A percentile compares a stretch with the other conserved stretches of the same genome.
These are phyloP conservation scores for Cordyceps fumosorosea DNA, from an alignment of 2,329 filamentous ascomycete genomes.

Conservation along the genomic window DNA sequence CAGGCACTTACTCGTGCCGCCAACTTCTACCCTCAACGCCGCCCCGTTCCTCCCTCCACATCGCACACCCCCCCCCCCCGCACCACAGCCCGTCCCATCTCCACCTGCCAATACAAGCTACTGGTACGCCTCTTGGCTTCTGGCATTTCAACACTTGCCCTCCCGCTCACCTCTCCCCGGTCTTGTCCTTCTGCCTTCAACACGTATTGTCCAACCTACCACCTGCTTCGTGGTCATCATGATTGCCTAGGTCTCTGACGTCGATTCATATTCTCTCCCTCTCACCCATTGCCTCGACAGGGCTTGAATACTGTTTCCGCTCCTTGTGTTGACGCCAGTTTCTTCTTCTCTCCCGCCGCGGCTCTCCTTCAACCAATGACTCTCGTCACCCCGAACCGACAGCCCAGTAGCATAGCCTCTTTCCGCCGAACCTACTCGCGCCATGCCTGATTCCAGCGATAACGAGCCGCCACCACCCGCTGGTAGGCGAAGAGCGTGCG, in stretches of 20 bases:
- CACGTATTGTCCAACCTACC: not conserved
- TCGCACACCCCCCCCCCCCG: not conserved
- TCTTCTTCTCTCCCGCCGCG: not conserved
- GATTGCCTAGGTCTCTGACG: not conserved
- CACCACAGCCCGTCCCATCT: conserved; percentile 2
- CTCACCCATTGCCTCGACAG: not conserved
- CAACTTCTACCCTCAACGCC: too few relatives aligned
- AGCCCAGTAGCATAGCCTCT: conserved; percentile 10
- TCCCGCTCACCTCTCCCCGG: not conserved
- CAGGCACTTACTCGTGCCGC: too few relatives aligned
- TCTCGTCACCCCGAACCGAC: not conserved
- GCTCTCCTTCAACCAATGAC: conserved; percentile 4
- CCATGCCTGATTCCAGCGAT: conserved; percentile 19
- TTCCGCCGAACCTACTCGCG: conserved; percentile 8
- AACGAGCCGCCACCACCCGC: conserved; percentile 16
- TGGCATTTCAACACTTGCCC: conserved; percentile 3
- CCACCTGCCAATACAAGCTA: not conserved
- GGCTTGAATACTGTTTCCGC: not conserved
- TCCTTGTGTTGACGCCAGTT: not conserved
- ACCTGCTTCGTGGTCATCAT: not conserved
- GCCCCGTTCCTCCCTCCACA: not conserved
- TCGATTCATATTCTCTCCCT: not conserved
- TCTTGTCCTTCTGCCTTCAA: not conserved
- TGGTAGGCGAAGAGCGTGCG: conserved; percentile 33
- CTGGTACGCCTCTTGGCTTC: not conserved